Evolutionary conservation across 495 filamentous ascomycete genomes (phyloP), one percentile per base, ranked within the genome.

Genomic region (Podospora conica): DNA sequence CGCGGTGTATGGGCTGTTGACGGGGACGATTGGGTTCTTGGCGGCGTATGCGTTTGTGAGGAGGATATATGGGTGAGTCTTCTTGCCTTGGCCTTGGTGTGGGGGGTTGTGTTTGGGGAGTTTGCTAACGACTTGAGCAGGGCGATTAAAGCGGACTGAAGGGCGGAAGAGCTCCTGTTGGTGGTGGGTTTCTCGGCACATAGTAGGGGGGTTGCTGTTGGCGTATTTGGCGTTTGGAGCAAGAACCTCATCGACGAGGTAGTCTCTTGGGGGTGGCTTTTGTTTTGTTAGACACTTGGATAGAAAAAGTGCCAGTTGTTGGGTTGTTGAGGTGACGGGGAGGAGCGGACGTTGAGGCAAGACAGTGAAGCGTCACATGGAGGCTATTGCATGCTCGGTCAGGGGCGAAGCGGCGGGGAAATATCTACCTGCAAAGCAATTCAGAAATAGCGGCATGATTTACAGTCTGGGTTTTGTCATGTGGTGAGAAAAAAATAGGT

Each of bases 31-130:
- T 59, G 93, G 93, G 11, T 96, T 96, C 73, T 76, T 97, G 78
- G 88, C 90, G 18, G 90, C 91, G 9, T 96, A 95, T 81, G 87
- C 88, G 4, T 97, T 96, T 81, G 87, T 97, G 48, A 83, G 92
- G 73, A 86, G 91, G 73, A 93, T 97, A 72, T 97, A 96, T 77
- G 88, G 88, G 87, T 91, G 76, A 78, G 87, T 80, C 29, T 56
- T 31, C 31, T 22, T 60, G 29, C 33, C 18, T 53, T 57, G n/a
- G n/a, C 0, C 18, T n/a, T n/a, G 15, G 1, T 48, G 40, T n/a
- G 40, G 40, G n/a, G n/a, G n/a, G n/a, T n/a, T 48, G 33, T 9
- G 18, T 48, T 48, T 48, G 4, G 15, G 15, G 29, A n/a, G 18
- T n/a, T n/a, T 48, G 40, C 40, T 48, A 48, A 18, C 55, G 25